A percentile compares a stretch with the other conserved stretches of the same genome.
Evolutionary conservation across 2,329 filamentous ascomycete genomes (phyloP).

Genomic region (Epichloe amarillans): DNA sequence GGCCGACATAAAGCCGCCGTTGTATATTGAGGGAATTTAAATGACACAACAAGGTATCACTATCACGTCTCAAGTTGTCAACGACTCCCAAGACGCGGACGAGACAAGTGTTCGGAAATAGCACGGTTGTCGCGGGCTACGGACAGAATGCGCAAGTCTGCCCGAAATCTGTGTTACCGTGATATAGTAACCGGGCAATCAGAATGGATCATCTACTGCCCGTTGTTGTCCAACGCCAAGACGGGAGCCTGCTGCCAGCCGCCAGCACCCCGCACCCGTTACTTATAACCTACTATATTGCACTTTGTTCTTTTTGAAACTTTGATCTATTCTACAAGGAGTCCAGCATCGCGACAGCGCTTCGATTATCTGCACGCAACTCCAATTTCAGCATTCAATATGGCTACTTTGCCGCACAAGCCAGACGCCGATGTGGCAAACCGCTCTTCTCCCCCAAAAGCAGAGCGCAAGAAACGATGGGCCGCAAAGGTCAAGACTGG

Average conservation of each 20-base stretch:
- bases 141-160: not conserved
- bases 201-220: not conserved
- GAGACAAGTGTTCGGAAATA: not conserved
- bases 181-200: not conserved
- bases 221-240: not conserved
- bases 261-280: not conserved
- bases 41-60: not conserved
- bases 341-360: not conserved
- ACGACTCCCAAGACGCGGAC: not conserved
- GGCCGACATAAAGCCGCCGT: not conserved
- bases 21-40: not conserved
- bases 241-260: too few species aligned
- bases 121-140: not conserved
- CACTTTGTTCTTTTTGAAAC: not conserved
- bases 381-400: not conserved
- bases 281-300: not conserved
- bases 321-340: not conserved
- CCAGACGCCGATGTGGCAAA: too few species aligned
- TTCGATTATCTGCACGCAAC: not conserved
- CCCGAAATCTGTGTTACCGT: not conserved
- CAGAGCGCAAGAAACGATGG: conserved; percentile 2
- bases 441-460: not conserved
- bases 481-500: conserved; percentile 5
- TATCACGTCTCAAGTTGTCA: not conserved
- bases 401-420: not conserved